These are phyloP conservation scores for Aspergillus sergii DNA, from an alignment of 2,329 filamentous ascomycete species.

Conservation along the genomic window DNA sequence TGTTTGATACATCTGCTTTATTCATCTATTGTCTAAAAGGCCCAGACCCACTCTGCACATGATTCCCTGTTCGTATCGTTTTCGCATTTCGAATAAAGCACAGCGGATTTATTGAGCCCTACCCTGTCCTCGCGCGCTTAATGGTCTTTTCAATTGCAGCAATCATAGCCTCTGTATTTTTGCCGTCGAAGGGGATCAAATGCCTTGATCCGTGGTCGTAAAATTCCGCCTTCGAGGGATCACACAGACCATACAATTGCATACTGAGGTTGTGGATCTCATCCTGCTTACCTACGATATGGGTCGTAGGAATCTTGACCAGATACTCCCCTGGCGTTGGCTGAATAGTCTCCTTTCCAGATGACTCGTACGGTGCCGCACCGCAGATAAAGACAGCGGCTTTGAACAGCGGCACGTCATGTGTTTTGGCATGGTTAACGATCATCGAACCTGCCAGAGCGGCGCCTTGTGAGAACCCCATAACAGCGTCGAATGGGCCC, in stretches of 20 bases:
- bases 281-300: constrained; percentile 43
- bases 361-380: constrained; percentile 28
- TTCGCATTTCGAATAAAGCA: not conserved
- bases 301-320: constrained; percentile 40
- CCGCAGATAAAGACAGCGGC: constrained; percentile 35
- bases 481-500: constrained; percentile 36
- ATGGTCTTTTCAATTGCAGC: constrained; percentile 30
- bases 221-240: constrained; percentile 29
- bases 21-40: not conserved
- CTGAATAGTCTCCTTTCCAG: constrained; percentile 22
- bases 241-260: constrained; percentile 37
- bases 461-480: constrained; percentile 37
- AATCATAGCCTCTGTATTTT: constrained; percentile 32
- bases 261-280: constrained; percentile 31
- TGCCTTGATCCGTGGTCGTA: constrained; percentile 42
- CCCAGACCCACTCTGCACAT: not conserved
- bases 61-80: not conserved
- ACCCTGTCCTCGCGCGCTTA: constrained; percentile 21
- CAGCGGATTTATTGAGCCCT: not conserved
- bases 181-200: constrained; percentile 36
- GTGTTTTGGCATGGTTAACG: constrained; percentile 23
- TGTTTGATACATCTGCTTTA: not conserved
- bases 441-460: constrained; percentile 32
- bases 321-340: constrained; percentile 18
- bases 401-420: constrained; percentile 32